phyloP scores from a whole-genome alignment of 2,329 filamentous ascomycete genomes.

The Colletotrichum sp. region DNA sequence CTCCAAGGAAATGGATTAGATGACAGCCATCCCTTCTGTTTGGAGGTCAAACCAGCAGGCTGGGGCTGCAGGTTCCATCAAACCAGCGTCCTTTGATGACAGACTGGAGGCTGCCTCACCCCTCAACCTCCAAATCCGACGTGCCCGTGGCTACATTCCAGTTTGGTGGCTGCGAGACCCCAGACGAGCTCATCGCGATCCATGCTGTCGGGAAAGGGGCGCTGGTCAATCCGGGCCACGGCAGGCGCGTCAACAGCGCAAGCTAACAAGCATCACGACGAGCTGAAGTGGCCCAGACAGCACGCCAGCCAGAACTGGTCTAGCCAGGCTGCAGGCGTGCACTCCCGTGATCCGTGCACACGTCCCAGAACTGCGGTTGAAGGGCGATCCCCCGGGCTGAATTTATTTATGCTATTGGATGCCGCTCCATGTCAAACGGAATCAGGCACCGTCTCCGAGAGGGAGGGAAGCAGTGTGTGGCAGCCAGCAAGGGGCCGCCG shows the following conservation, averaged over 20 bases:
- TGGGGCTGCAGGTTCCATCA: not conserved
- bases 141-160: not conserved
- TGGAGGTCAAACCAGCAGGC: not conserved
- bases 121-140: not conserved
- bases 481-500: constrained; percentile 1
- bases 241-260: not conserved
- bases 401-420: not conserved
- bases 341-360: constrained; percentile 11
- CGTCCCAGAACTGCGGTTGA: constrained; percentile 20
- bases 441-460: not conserved
- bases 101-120: not conserved
- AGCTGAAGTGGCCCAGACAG: constrained; percentile 8
- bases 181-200: not conserved
- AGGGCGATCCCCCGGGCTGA: constrained; percentile 20
- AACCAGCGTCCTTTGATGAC: not conserved
- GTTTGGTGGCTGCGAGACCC: not conserved
- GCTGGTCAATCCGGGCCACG: not conserved
- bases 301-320: constrained; percentile 5
- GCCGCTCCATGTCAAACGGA: not conserved
- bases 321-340: constrained; percentile 7
- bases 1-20: not conserved
- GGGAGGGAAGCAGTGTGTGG: not conserved
- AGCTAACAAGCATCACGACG: not conserved
- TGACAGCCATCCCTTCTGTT: not conserved
- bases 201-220: constrained; percentile 12